Evolutionary conservation across 768 basidiomycete genomes (phyloP).

Genomic region (Mycena leptocephala): DNA sequence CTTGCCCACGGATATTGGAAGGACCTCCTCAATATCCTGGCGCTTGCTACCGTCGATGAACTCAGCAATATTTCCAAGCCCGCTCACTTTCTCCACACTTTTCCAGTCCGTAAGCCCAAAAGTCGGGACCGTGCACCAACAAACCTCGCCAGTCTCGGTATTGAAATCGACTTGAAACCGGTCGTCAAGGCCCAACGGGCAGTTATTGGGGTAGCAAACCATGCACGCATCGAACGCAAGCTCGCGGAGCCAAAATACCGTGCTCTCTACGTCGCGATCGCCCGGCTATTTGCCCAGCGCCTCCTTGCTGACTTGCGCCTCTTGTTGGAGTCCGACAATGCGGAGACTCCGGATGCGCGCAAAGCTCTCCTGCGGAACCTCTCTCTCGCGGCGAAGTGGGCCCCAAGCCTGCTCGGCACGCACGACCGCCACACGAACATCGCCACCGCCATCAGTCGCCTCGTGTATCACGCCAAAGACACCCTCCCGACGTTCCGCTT

Average conservation of each 20-base stretch:
- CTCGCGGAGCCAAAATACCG: constrained; percentile 67
- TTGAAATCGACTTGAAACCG: constrained; percentile 23
- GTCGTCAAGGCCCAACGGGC: constrained; percentile 45
- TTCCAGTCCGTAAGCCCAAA: constrained; percentile 25
- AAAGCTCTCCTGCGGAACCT: constrained; percentile 58
- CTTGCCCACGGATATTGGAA: constrained; percentile 81
- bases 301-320: constrained; percentile 65
- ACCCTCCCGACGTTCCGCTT: constrained; percentile 39
- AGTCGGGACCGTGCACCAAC: no score
- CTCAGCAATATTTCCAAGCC: constrained; percentile 48
- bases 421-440: constrained; percentile 80
- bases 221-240: constrained; percentile 57
- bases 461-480: constrained; percentile 61
- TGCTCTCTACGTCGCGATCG: constrained; percentile 75
- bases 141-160: not conserved
- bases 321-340: constrained; percentile 53
- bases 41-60: constrained; percentile 70
- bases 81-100: constrained; percentile 49
- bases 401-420: constrained; percentile 70
- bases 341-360: constrained; percentile 50
- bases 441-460: constrained; percentile 71
- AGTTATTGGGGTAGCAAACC: constrained; percentile 40
- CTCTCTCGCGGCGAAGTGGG: constrained; percentile 80
- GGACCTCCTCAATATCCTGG: constrained; percentile 79
- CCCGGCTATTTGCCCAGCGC: constrained; percentile 71